Evolutionary conservation across 2,329 filamentous ascomycete genomes (phyloP), one percentile per base, ranked within the genome.

Genomic region (Moelleriella libera): DNA sequence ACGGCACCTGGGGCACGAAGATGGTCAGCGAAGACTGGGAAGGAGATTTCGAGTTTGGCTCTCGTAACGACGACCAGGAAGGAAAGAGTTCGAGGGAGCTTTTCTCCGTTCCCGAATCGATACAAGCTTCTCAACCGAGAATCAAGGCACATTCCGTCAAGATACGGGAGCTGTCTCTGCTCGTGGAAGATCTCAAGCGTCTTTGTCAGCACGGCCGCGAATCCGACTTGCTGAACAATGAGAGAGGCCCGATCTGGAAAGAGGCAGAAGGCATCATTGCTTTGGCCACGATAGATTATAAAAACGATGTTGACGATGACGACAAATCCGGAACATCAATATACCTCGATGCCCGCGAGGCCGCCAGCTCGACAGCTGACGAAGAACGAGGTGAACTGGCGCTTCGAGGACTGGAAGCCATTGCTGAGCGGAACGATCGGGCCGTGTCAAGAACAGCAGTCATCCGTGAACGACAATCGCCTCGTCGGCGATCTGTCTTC

Each of bases 191-290:
- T 55, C 68, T 94, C 49, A 92, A 90, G 66, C 80, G 85, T 49
- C 68, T 92, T 11, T 82, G 82, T 50, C 73, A 82, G 10, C 78
- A 85, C 40, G 86, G 82, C 5, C 75, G 78, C 14, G 75, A 82
- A 43, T 75, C 88, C 58, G 73, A 80, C 41, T 74, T 90, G 58
- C 63, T 78, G 1, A 66, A 75, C 50, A 83, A 83, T 6, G 60
- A 72, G 5, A 73, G 80, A 28, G 71, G 72, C 10, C 67, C 68
- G 10, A 69, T 85, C 44, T 94, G 85, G 85, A 78, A 80, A 55
- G 85, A 92, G 60, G 86, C 88, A 1, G 85, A 92, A 60, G 85
- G 85, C 11, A 89, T 94, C 64, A 92, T 94, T 59, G 83, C 85
- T 34, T 68, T 94, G n/a, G 87, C 86, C 43, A 82, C 80, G 1